Conservation (phyloP, 2,329 filamentous ascomycete species). For the Pestalotiopsis sp. region DNA sequence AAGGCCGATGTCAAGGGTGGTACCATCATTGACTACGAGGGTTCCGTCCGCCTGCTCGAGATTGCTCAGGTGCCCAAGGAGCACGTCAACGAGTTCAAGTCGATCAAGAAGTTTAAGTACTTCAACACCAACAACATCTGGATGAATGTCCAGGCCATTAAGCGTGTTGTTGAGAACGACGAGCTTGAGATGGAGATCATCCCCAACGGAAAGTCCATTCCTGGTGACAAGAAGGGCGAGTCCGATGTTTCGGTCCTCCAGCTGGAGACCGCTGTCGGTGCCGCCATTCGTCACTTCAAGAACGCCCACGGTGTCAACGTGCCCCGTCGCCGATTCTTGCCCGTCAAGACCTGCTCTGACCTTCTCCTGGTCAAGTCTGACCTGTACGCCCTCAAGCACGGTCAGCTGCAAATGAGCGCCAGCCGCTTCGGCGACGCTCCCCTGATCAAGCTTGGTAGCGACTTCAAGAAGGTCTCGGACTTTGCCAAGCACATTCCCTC, state of each 20-base stretch:
- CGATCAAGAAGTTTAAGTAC: conserved; percentile 99
- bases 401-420: conserved; percentile 95
- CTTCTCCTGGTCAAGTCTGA: conserved; percentile 99
- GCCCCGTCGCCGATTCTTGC: conserved; percentile 94
- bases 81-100: conserved; percentile 99
- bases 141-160: conserved; percentile 97
- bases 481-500: conserved; percentile 87
- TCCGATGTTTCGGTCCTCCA: conserved; percentile 97
- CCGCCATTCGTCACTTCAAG: conserved; percentile 97
- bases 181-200: conserved; percentile 99
- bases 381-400: conserved; percentile 97
- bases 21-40: conserved; percentile 99
- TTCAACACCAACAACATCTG: conserved; percentile 99
- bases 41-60: conserved; percentile 93
- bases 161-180: conserved; percentile 97
- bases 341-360: conserved; percentile 99
- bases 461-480: conserved; percentile 99
- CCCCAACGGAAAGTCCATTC: conserved; percentile 97
- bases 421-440: conserved; percentile 95
- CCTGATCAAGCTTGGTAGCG: conserved; percentile 95
- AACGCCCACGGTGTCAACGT: conserved; percentile 99
- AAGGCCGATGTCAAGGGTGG: conserved; percentile 99
- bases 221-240: conserved; percentile 99
- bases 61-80: conserved; percentile 99
- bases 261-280: conserved; percentile 97